Evolutionary conservation across 805 yeast species (phyloP).

Genomic region (Debaryomyces castellii): DNA sequence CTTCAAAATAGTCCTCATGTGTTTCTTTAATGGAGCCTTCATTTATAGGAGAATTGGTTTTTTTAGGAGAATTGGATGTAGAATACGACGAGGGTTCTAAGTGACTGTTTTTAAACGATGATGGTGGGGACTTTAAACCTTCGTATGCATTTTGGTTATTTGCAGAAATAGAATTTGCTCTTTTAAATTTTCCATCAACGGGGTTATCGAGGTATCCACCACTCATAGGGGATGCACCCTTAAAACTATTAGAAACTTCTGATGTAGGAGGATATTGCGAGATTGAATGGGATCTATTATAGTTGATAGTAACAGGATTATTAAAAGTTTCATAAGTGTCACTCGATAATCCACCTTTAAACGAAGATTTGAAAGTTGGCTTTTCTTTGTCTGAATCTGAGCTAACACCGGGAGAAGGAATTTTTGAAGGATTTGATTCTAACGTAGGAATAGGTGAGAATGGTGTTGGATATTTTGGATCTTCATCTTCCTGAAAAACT

Average conservation of each 20-base stretch:
- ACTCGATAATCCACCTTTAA: constrained; percentile 1
- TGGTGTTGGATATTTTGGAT: constrained; percentile 12
- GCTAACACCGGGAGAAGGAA: constrained; percentile 13
- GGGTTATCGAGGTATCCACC: constrained; percentile 36
- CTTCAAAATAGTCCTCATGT: constrained; percentile 8
- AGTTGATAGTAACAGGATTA: background rate
- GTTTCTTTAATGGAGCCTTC: constrained; percentile 4
- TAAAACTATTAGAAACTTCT: constrained; percentile 7
- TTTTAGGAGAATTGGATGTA: constrained; percentile 4
- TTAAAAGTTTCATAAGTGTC: background rate
- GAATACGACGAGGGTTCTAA: background rate
- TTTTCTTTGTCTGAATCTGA: constrained; percentile 5
- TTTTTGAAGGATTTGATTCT: constrained; percentile 9
- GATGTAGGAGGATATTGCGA: constrained; percentile 46
- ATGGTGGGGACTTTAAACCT: constrained; percentile 15
- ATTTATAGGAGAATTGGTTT: constrained; percentile 1
- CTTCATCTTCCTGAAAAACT: constrained; percentile 11
- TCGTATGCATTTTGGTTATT: constrained; percentile 4
- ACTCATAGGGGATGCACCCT: constrained; percentile 11
- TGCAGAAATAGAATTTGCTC: constrained; percentile 12
- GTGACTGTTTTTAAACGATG: constrained; percentile 9
- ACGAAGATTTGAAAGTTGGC: constrained; percentile 9
- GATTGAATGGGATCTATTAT: constrained; percentile 39
- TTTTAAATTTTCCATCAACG: constrained; percentile 1
- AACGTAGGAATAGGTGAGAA: constrained; percentile 12